Evolutionary conservation across 2,329 filamentous ascomycete species (phyloP), one percentile per base, ranked within the genome.

Genomic region (Saccharata proteae): DNA sequence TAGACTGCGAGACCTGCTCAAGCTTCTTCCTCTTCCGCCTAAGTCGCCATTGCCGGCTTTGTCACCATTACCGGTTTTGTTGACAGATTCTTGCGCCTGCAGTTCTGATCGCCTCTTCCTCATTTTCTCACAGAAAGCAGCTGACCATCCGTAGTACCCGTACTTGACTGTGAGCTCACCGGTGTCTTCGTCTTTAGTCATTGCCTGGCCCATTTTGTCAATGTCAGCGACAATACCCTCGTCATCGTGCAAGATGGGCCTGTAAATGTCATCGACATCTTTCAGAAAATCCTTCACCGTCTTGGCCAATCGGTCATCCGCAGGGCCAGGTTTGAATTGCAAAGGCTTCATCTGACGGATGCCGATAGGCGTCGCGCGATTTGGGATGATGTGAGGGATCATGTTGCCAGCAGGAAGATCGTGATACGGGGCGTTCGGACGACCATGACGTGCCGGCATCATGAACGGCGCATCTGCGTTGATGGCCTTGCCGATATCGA

Each of bases 71-170:
- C 5, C 26, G n/a, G n/a, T n/a, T 18, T 15, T 3, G 26, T 21
- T 21, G 19, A 7, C n/a, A n/a, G 19, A 7, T 18, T 24, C 15
- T 35, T 15, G 24, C n/a, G 7, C 7, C n/a, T 21, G 7, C 7
- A 21, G 19, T 21, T 21, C n/a, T 7, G 19, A 21, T 24, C 27
- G 20, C 15, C 33, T 35, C 18, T 42, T 43, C 34, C 78, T 83
- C 79, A 90, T 90, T 47, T 79, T 80, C 42, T 82, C 66, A 49
- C 82, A 92, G 43, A 93, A 90, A 1, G 64, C 62, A 22, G 71
- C 69, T 4, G 83, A 88, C 85, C 85, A 93, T 38, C 84, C 85
- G 49, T 92, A 92, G 52, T 92, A 92, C 1, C 80, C 82, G 40
- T 82, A 76, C 2, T 76, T 77, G 5, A 67, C 64, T 5, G 76